Base-by-base conservation (phyloP, 306 rosid species). In the Gillenia trifoliata region DNA sequence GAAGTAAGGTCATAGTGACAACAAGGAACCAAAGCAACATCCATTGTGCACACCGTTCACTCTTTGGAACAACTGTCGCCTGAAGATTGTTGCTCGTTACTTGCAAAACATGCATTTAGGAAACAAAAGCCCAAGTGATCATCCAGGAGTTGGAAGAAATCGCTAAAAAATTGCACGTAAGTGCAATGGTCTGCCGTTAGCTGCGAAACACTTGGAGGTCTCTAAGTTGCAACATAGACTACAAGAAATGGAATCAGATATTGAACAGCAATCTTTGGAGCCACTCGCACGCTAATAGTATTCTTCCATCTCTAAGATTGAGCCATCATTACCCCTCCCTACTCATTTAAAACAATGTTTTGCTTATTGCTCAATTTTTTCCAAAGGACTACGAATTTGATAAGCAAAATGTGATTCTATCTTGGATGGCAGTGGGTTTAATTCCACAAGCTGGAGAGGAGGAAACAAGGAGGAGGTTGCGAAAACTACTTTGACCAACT, bases 391-490 rank as follows among this genome's bases (percentile, higher is more conserved):
- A 74, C 43, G 40, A 10, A 4, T 63, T 80, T 16, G 0, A 23
- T 0, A 75, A 76, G 36, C 28, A 70, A 4, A 47, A 45, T 2
- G 12, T 80, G 10, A 23, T 75, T 15, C 13, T 28, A 1, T 25
- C n/a, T n/a, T 80, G 84, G 80, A 64, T 75, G 72, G 80, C 73
- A 3, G 62, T 57, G 23, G 73, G 74, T 52, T 22, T 80, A 29
- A 23, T 80, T 23, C 45, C 22, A 25, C 38, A 49, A 52, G 33
- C 1, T 2, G 36, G 9, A 4, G 20, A 3, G 5, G 7, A 16
- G n/a, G 43, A 61, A 29, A 47, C 12, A 36, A 69, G 43, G 80
- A 69, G 40, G 65, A 61, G 9, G 38, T 41, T 10, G 78, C 1
- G 34, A 67, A 8, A 45, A 73, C 0, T 79, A 60, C 26, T 61